Base-by-base conservation (phyloP, 2,329 filamentous ascomycete species). In the Triangularia verruculosa region DNA sequence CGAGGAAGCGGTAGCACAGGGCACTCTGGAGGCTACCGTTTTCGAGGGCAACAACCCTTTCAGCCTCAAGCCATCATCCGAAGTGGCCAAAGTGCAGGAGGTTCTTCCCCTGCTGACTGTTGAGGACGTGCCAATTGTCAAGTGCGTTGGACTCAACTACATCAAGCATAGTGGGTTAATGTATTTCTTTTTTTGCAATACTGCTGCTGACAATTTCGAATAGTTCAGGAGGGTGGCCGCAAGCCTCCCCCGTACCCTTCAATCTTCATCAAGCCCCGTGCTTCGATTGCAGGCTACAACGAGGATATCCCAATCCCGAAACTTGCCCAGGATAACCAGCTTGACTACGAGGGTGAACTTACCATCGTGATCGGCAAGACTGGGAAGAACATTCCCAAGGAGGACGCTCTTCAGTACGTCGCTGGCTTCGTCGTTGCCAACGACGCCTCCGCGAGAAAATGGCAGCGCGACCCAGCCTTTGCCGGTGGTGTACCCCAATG, bases 401-500 rank as follows among this genome's bases (percentile, higher is more conserved):
- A 76, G 0, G 69, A 79, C 0, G 82, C 83, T 0, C 75, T 80
- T 27, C 68, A 72, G 0, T 79, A 84, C 69, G 74, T 87, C 11
- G 80, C 80, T 3, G 84, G 83, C 0, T 78, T 75, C 56, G 62
- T 72, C 27, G 61, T 51, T 39, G 77, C 82, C 52, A 86, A 86
- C 67, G 84, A 86, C 57, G 74, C 86, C n/a, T 84, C 83, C 0
- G 82, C 82, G 0, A 73, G 84, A 11, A 80, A 81, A 52, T 77
- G 78, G 67, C 84, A 86, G 70, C 72, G 34, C 13, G 34, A 82
- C 25, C 83, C 86, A 57, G 82, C 84, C 2, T 73, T 70, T 7
- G 74, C 74, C 34, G 76, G 74, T 1, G 76, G 76, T 17, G 34
- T 39, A 4, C 34, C 34, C 5, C 84, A 87, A 63, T 86, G 83